Evolutionary conservation across 192 early-diverging fungal genomes (phyloP).

Genomic region (Dispira parvispora): DNA sequence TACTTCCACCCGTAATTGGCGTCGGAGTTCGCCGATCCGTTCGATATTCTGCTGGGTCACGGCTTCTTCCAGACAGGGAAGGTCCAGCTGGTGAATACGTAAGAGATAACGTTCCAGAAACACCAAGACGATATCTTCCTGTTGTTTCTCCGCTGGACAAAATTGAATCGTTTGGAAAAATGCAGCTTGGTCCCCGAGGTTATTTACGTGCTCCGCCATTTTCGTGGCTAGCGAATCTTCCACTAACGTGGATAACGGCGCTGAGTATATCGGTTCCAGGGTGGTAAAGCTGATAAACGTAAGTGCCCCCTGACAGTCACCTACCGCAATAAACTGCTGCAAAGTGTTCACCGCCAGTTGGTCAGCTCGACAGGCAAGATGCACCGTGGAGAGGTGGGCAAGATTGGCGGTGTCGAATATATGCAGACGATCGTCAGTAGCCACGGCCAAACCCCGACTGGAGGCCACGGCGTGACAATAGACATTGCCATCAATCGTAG

Average conservation of each 20-base stretch:
- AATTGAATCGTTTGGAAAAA: background rate
- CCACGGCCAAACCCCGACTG: background rate
- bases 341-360: background rate
- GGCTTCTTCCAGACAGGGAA: background rate
- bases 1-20: background rate
- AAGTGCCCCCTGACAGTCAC: background rate
- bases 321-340: background rate
- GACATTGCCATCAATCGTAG: too few species aligned
- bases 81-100: background rate
- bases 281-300: background rate
- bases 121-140: background rate
- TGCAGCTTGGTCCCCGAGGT: background rate
- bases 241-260: background rate
- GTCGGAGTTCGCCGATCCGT: background rate
- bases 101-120: background rate
- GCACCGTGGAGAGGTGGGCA: conserved; percentile 5
- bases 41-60: background rate
- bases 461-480: conserved; percentile 1
- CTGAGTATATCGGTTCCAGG: background rate
- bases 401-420: background rate
- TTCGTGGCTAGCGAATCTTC: background rate
- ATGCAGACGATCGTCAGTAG: background rate
- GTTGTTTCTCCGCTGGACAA: background rate
- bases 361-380: background rate
- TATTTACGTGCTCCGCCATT: background rate